Percentiles rank a stretch among this genome's conserved stretches.
Evolutionary conservation across 2,329 filamentous ascomycete genomes (phyloP).

Genomic region (Aspergillus versicolor): DNA sequence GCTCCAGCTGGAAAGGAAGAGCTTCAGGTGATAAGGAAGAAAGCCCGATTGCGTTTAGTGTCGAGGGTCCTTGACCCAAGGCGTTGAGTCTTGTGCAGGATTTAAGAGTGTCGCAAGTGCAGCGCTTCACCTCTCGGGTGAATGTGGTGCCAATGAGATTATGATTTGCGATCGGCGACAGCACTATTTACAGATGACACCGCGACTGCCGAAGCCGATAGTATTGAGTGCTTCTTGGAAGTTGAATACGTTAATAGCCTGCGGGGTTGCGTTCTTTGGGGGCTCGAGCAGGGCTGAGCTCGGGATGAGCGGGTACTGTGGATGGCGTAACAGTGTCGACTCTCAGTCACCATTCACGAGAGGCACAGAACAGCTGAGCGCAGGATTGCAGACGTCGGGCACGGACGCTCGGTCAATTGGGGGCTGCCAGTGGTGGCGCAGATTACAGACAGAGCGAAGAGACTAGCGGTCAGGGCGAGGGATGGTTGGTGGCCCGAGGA

Average conservation of each 20-base stretch:
- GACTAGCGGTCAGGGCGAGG: conserved; percentile 20
- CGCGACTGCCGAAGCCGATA: background rate
- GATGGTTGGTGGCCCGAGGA: conserved; percentile 8
- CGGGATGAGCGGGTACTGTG: background rate
- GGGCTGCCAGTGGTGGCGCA: conserved; percentile 8
- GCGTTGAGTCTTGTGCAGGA: conserved; percentile 20
- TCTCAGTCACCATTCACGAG: background rate
- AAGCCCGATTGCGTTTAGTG: conserved; percentile 25
- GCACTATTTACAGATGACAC: background rate
- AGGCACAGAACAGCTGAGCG: conserved; percentile 6
- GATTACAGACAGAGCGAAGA: background rate
- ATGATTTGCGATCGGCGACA: background rate
- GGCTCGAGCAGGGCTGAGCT: background rate
- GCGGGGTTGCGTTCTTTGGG: background rate
- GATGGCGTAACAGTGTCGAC: background rate
- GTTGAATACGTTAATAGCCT: background rate
- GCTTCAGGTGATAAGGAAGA: conserved; percentile 10
- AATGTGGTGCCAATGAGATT: conserved; percentile 22
- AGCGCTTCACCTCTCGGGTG: conserved; percentile 19
- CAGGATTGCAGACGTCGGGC: conserved; percentile 24
- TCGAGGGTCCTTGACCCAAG: conserved; percentile 17
- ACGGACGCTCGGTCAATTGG: conserved; percentile 17
- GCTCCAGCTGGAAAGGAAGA: conserved; percentile 4
- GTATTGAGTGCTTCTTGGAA: background rate
- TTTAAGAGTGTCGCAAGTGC: conserved; percentile 21